Conservation (phyloP, 2,329 filamentous ascomycete genomes). For the Anthostomella pinea region DNA sequence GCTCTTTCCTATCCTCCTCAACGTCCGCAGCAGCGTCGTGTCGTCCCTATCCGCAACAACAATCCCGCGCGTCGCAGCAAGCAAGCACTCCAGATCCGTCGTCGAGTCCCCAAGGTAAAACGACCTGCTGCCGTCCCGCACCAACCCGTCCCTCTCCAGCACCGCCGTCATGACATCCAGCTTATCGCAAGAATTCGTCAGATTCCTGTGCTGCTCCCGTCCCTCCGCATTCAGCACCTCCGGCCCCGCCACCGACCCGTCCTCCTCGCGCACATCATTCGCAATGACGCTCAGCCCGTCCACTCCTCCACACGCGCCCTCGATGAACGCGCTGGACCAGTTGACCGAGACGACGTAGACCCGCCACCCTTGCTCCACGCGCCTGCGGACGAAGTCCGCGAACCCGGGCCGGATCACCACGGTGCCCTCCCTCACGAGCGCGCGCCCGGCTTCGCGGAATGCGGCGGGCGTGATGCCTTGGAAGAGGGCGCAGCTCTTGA, state of each 20-base stretch:
- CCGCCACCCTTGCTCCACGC: conserved; percentile 31
- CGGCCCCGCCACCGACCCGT: conserved; percentile 42
- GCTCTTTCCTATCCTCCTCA: conserved; percentile 31
- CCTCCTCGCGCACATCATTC: conserved; percentile 39
- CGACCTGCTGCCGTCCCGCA: conserved; percentile 19
- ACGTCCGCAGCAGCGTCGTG: conserved; percentile 25
- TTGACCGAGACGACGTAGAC: conserved; percentile 50
- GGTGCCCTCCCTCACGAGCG: conserved; percentile 32
- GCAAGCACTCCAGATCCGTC: conserved; percentile 54
- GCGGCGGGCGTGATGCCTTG: conserved; percentile 32
- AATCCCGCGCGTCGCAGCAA: conserved; percentile 41
- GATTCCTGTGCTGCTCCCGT: conserved; percentile 23
- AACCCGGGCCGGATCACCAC: conserved; percentile 42
- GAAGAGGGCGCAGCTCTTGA: conserved; percentile 46
- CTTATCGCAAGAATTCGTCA: conserved; percentile 47
- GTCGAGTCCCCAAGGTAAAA: conserved; percentile 59
- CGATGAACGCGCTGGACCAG: conserved; percentile 48
- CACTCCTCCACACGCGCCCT: conserved; percentile 37
- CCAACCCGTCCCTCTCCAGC: conserved; percentile 15
- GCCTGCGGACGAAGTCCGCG: conserved; percentile 25
- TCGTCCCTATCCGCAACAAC: conserved; percentile 42
- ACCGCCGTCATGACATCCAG: conserved; percentile 37
- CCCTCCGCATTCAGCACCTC: conserved; percentile 22
- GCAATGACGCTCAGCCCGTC: conserved; percentile 36
- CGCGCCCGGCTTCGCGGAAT: conserved; percentile 38